Percentiles rank a stretch among this genome's conserved stretches.
These are phyloP conservation scores for Camelina hispida DNA, from an alignment of 345 rosid species.

Conservation along the genomic window DNA sequence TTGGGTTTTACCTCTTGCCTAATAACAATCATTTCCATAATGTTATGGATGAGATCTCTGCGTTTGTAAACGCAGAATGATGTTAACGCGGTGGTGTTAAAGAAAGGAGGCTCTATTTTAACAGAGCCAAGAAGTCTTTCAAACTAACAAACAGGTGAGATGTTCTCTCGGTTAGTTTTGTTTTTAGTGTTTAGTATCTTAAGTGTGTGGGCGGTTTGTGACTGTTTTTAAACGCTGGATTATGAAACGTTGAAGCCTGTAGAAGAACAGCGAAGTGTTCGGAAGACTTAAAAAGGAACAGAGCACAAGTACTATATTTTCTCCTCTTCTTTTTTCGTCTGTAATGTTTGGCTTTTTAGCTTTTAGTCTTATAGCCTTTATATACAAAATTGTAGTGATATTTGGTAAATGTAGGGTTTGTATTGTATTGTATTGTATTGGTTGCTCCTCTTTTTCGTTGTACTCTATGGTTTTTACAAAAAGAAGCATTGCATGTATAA, in stretches of 20 bases:
- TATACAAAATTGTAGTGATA: constrained; percentile 1
- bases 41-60: constrained; percentile 75
- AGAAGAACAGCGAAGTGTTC: constrained; percentile 29
- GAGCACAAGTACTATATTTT: not conserved
- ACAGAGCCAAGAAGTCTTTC: constrained; percentile 25
- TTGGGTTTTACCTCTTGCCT: constrained; percentile 90
- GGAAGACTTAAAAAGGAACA: constrained; percentile 24
- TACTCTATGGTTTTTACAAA: not conserved
- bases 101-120: constrained; percentile 21
- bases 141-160: constrained; percentile 42
- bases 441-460: not conserved
- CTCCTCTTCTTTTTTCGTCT: not conserved
- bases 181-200: constrained; percentile 5
- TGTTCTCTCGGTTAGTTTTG: constrained; percentile 24
- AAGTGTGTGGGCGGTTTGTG: constrained; percentile 26
- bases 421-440: constrained; percentile 13
- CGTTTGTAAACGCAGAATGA: constrained; percentile 57
- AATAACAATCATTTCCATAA: constrained; percentile 75
- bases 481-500: not conserved
- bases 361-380: constrained; percentile 24
- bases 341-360: constrained; percentile 34
- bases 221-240: constrained; percentile 21
- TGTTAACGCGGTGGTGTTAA: not conserved
- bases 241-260: constrained; percentile 14
- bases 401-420: constrained; percentile 16